Base-by-base conservation (phyloP, 2,329 filamentous ascomycete genomes). In the Talaromyces sp. region DNA sequence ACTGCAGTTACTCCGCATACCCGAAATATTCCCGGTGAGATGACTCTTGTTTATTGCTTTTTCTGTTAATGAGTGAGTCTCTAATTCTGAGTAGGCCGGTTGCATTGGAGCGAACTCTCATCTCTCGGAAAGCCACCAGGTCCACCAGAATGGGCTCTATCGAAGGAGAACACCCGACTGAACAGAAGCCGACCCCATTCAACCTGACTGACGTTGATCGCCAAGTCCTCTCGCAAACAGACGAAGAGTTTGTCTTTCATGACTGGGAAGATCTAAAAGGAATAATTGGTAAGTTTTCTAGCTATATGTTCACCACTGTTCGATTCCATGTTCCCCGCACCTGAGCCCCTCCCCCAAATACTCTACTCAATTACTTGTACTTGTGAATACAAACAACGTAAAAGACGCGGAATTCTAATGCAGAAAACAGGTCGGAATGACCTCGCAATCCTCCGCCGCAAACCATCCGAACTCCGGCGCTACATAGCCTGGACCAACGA, bases 401-500 rank as follows among this genome's bases (percentile, higher is more conserved):
- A 52, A 3, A 33, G 49, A n/a, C 14, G 31, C 16, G 10, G 10
- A n/a, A 2, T n/a, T 43, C 63, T 45, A 9, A 35, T 37, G 41
- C 49, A 27, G 49, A 37, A 3, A 59, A 60, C 69, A 82, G 77
- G 78, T 19, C 77, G 79, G 43, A 84, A 86, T 70, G 79, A 82
- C 66, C 84, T 89, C 63, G 82, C 83, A 66, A 75, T 82, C 39
- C 78, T 89, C 11, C 86, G 85, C 71, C 84, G 87, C 68, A 83
- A 82, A 73, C 87, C 87, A 24, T 86, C 84, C 67, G 83, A 86
- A 68, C 78, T 88, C 16, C 80, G 80, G 72, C 82, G 83, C 62
- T 89, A 89, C 71, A 79, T 88, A n/a, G 79, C 80, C 37, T 89
- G 86, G 86, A 83, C 83, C 3, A 75, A 77, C 47, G 75, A 82